Percentiles rank a stretch among this genome's conserved stretches.
These are phyloP conservation scores for Westerdykella aurantiaca DNA, from an alignment of 2,329 filamentous ascomycete species.

Conservation along the genomic window DNA sequence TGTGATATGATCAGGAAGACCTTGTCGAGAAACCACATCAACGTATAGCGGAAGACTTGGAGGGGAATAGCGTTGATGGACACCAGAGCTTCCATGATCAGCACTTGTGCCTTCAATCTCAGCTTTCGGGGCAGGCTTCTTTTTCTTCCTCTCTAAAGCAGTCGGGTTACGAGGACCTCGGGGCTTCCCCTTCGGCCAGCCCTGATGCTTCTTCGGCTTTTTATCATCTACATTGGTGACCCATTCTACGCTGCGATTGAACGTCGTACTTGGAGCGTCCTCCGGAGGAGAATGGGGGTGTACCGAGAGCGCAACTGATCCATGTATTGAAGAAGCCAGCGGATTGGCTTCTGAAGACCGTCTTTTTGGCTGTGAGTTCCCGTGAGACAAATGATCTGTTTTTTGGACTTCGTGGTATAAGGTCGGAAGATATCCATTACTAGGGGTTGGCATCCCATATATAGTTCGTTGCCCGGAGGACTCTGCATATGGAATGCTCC, in stretches of 20 bases:
- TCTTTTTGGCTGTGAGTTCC: too few relatives aligned
- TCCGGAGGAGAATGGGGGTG: conserved; percentile 40
- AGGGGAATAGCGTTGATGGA: conserved; percentile 31
- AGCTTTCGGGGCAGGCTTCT: conserved; percentile 28
- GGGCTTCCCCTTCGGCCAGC: conserved; percentile 45
- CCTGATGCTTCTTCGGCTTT: conserved; percentile 35
- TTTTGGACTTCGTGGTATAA: too few relatives aligned
- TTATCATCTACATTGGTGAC: conserved; percentile 16
- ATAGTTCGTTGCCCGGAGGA: not conserved
- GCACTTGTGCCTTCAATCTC: conserved; percentile 18
- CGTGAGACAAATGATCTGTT: too few relatives aligned
- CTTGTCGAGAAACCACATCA: conserved; percentile 14
- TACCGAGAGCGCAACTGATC: conserved; percentile 13
- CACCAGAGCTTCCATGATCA: conserved; percentile 6
- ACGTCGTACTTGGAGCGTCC: conserved; percentile 15
- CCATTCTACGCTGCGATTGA: conserved; percentile 10
- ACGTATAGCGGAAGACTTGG: conserved; percentile 24
- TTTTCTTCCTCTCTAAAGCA: conserved; percentile 37
- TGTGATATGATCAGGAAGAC: conserved; percentile 9
- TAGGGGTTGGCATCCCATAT: too few relatives aligned
- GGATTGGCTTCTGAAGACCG: too few relatives aligned
- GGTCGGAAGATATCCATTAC: too few relatives aligned
- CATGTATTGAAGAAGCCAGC: too few relatives aligned
- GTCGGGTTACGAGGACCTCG: conserved; percentile 35
- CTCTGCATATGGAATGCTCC: conserved; percentile 21